Conservation (phyloP, 352 stramenopile genomes). For the Phytophthora aleatoria region DNA sequence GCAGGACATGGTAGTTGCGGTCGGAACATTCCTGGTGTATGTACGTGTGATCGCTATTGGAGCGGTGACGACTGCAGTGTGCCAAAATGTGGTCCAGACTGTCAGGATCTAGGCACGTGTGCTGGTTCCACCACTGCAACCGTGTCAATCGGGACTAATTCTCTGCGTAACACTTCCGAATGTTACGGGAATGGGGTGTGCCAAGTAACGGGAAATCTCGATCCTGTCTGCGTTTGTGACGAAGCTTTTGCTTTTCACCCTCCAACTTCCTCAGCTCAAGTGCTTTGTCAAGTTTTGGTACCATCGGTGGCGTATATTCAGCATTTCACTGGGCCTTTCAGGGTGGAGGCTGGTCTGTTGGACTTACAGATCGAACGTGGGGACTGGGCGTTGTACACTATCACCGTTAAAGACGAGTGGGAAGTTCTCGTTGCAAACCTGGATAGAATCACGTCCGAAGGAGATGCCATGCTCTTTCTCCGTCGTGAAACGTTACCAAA, state of each 20-base stretch:
- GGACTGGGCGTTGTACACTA: constrained; percentile 66
- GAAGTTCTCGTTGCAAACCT: constrained; percentile 60
- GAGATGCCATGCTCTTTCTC: constrained; percentile 79
- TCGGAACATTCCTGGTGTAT: constrained; percentile 69
- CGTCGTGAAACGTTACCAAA: constrained; percentile 67
- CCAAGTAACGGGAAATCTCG: constrained; percentile 25
- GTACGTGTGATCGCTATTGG: constrained; percentile 77
- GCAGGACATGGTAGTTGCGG: constrained; percentile 64
- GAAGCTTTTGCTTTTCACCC: constrained; percentile 63
- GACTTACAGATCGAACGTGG: constrained; percentile 54
- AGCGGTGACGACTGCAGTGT: constrained; percentile 75
- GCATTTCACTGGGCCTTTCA: constrained; percentile 56
- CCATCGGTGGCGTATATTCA: constrained; percentile 66
- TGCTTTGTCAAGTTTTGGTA: constrained; percentile 65
- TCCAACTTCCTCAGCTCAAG: constrained; percentile 44
- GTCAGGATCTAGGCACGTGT: constrained; percentile 63
- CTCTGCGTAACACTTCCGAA: constrained; percentile 62
- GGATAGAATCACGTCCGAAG: constrained; percentile 36
- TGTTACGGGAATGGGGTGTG: constrained; percentile 82
- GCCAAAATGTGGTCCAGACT: constrained; percentile 75
- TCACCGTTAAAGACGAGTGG: constrained; percentile 64
- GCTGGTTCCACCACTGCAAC: constrained; percentile 23
- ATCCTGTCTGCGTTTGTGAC: constrained; percentile 65
- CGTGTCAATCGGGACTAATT: constrained; percentile 27
- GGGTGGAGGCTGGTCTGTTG: constrained; percentile 38